phyloP scores from a whole-genome alignment of 2,329 filamentous ascomycete genomes.

The Penicillium vulpinum region DNA sequence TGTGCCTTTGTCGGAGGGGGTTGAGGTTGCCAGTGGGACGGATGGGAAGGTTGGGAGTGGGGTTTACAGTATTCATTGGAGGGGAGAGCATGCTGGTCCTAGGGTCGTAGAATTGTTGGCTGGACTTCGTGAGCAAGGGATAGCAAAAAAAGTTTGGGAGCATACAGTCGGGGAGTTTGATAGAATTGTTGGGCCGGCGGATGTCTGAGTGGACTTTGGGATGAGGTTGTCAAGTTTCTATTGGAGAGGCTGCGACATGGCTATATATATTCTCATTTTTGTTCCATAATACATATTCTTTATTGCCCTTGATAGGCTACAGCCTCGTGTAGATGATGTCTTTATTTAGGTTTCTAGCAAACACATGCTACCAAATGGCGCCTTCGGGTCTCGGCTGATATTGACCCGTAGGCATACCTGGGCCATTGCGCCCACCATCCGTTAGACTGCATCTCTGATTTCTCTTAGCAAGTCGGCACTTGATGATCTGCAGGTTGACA shows the following conservation, averaged over 20 bases:
- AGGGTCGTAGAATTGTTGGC: constrained; percentile 25
- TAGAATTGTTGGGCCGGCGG: constrained; percentile 1
- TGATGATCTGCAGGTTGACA: too few relatives aligned
- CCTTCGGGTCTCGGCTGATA: too few relatives aligned
- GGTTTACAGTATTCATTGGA: constrained; percentile 30
- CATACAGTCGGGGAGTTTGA: constrained; percentile 31
- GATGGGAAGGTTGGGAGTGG: constrained; percentile 33
- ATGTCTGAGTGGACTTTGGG: background rate
- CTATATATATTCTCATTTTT: background rate
- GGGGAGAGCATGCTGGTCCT: constrained; percentile 15
- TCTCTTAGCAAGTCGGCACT: too few relatives aligned
- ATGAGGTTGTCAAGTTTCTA: background rate
- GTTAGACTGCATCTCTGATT: too few relatives aligned
- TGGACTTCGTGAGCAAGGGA: constrained; percentile 29
- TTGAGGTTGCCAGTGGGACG: constrained; percentile 19
- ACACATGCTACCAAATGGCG: background rate
- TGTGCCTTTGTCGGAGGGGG: constrained; percentile 18
- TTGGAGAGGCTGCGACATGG: background rate
- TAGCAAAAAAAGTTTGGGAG: constrained; percentile 33
- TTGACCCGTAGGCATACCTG: too few relatives aligned
- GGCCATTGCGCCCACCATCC: too few relatives aligned
- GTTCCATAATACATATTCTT: background rate
- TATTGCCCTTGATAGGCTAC: background rate
- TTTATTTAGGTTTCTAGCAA: background rate
- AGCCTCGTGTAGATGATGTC: background rate